Evolutionary conservation across 257 asterid species (phyloP).

Genomic region (Craterostigma plantagineum): DNA sequence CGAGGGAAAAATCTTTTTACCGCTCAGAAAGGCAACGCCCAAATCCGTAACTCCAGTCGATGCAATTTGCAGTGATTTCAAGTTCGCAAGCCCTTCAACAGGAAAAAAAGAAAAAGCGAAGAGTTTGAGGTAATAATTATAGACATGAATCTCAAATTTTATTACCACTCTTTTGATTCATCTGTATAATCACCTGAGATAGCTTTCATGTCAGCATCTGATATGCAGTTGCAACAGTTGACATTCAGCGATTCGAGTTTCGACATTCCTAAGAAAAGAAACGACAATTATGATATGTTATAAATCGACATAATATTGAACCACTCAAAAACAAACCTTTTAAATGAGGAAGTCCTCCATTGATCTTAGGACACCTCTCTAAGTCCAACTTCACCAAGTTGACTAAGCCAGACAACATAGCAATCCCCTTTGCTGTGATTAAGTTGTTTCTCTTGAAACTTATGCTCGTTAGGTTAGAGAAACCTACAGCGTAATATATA

Average conservation of each 20-base stretch:
- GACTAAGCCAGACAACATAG: slow-evolving; percentile 44
- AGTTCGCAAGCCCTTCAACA: slow-evolving; percentile 45
- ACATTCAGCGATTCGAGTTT: slow-evolving; percentile 78
- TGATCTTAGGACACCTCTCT: slow-evolving; percentile 88
- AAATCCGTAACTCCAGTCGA: slow-evolving; percentile 73
- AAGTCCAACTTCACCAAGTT: slow-evolving; percentile 70
- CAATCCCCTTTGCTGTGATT: slow-evolving; percentile 70
- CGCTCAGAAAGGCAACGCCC: slow-evolving; percentile 53
- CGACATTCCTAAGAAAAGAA: slow-evolving; percentile 37
- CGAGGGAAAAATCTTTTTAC: slow-evolving; percentile 13
- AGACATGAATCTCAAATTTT: neutral
- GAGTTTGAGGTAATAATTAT: neutral
- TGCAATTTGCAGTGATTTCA: slow-evolving; percentile 68
- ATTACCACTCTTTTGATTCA: neutral
- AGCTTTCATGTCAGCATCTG: slow-evolving; percentile 75
- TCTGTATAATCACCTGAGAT: slow-evolving; percentile 39
- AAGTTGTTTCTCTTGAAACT: slow-evolving; percentile 61
- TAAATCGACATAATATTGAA: neutral
- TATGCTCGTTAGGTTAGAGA: slow-evolving; percentile 43
- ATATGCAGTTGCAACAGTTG: slow-evolving; percentile 88
- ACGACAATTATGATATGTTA: neutral
- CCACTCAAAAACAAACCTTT: slow-evolving; percentile 22
- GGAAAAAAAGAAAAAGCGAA: slow-evolving; percentile 9
- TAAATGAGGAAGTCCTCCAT: slow-evolving; percentile 72
- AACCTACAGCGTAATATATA: slow-evolving; percentile 47